These are phyloP conservation scores for Penicillium arizonense DNA, from an alignment of 495 filamentous ascomycete genomes.

Conservation along the genomic window DNA sequence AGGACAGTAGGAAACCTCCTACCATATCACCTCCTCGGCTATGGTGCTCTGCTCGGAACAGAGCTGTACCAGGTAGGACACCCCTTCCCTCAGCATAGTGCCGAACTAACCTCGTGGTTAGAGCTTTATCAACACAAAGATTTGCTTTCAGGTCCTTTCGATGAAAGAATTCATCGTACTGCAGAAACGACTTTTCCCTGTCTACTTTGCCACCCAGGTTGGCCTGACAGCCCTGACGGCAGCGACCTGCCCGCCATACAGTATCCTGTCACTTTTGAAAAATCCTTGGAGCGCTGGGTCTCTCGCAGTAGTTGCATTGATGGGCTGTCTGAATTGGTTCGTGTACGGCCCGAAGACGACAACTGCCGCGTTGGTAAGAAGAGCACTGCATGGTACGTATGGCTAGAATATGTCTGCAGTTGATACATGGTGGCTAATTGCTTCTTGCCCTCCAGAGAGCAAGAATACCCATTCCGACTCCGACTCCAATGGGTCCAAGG, in stretches of 20 bases:
- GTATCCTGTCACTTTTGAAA: slow-evolving; percentile 32
- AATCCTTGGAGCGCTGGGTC: slow-evolving; percentile 34
- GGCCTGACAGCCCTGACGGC: slow-evolving; percentile 42
- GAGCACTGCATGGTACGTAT: slow-evolving; percentile 41
- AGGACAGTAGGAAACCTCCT: slow-evolving; percentile 20
- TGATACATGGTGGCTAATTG: neutral
- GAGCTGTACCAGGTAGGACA: slow-evolving; percentile 45
- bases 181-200: slow-evolving; percentile 53
- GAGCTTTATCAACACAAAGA: slow-evolving; percentile 53
- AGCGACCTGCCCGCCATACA: slow-evolving; percentile 43
- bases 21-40: slow-evolving; percentile 50
- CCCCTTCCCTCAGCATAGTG: neutral
- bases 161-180: slow-evolving; percentile 47
- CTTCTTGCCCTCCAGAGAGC: slow-evolving; percentile 7
- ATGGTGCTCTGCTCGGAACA: slow-evolving; percentile 51
- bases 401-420: neutral
- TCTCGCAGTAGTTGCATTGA: slow-evolving; percentile 35
- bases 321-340: slow-evolving; percentile 45
- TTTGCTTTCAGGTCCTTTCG: slow-evolving; percentile 46
- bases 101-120: slow-evolving; percentile 12
- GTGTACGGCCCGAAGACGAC: slow-evolving; percentile 49
- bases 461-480: slow-evolving; percentile 6
- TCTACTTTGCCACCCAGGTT: slow-evolving; percentile 51
- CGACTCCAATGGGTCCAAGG: slow-evolving; percentile 23
- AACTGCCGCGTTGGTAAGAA: slow-evolving; percentile 39